These are phyloP conservation scores for Cynanchum wilfordii DNA, from an alignment of 257 asterid genomes.

Conservation along the genomic window DNA sequence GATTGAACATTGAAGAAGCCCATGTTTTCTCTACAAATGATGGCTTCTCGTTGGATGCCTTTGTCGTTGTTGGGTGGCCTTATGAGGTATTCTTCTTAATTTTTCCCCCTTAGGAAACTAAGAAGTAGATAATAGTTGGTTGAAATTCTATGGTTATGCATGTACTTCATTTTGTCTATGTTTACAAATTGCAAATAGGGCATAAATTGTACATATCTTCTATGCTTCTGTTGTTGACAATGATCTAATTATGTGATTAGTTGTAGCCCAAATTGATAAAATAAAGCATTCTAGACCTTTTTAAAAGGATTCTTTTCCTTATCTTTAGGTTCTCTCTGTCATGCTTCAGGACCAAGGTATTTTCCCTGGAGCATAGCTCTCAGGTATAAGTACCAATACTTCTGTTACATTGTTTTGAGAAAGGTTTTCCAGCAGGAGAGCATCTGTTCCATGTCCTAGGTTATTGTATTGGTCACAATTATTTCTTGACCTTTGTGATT, in stretches of 20 bases:
- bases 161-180: background rate
- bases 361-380: conserved; percentile 11
- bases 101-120: background rate
- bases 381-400: conserved; percentile 7
- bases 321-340: conserved; percentile 16
- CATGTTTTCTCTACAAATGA: conserved; percentile 53
- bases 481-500: background rate
- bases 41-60: conserved; percentile 53
- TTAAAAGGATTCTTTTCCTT: conserved; percentile 2
- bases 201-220: background rate
- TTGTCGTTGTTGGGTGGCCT: conserved; percentile 53
- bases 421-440: background rate
- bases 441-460: background rate
- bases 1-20: conserved; percentile 54
- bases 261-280: conserved; percentile 8
- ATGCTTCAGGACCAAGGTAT: conserved; percentile 23
- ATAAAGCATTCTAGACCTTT: conserved; percentile 6
- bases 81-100: conserved; percentile 30
- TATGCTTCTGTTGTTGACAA: background rate
- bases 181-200: background rate
- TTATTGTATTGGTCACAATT: background rate
- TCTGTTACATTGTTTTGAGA: background rate
- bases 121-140: background rate
- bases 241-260: background rate
- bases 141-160: background rate